A percentile compares a stretch with the other conserved stretches of the same genome.
Conservation (phyloP, 352 stramenopile species). For the Peronospora belbahrii region DNA sequence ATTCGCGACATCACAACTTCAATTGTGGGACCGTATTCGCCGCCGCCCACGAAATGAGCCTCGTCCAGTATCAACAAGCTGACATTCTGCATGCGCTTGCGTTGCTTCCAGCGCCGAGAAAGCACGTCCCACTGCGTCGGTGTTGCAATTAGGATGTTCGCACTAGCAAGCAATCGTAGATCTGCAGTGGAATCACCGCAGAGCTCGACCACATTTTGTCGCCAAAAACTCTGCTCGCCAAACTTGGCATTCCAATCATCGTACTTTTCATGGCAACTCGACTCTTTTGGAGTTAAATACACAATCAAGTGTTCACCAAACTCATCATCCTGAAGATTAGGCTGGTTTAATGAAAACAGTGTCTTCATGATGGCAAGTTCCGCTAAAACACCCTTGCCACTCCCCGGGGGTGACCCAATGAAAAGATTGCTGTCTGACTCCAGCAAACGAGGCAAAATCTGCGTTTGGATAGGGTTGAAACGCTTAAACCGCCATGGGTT, state of each 20-base stretch:
- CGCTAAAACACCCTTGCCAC: conserved; percentile 90
- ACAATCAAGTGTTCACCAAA: conserved; percentile 83
- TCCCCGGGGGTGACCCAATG: conserved; percentile 92
- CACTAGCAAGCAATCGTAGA: conserved; percentile 85
- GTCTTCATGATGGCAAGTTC: conserved; percentile 96
- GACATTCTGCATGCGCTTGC: conserved; percentile 93
- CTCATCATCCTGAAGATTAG: conserved; percentile 45
- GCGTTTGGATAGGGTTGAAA: conserved; percentile 99
- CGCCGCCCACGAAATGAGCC: conserved; percentile 93
- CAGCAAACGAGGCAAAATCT: conserved; percentile 93
- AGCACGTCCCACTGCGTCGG: conserved; percentile 95
- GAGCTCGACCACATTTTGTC: conserved; percentile 85
- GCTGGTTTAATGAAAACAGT: conserved; percentile 49
- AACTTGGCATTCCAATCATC: conserved; percentile 85
- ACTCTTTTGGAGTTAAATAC: conserved; percentile 90
- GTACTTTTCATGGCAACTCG: conserved; percentile 54
- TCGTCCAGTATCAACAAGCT: conserved; percentile 95
- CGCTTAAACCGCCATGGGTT: conserved; percentile 78
- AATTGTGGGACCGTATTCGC: conserved; percentile 86
- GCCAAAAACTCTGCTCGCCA: conserved; percentile 67
- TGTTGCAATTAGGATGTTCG: conserved; percentile 91
- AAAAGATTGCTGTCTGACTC: conserved; percentile 94
- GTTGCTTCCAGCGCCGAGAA: conserved; percentile 93
- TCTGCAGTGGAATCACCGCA: conserved; percentile 93
- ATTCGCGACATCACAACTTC: conserved; percentile 97